A percentile compares a stretch with the other conserved stretches of the same genome.
Evolutionary conservation across 176 grass and related monocot species (phyloP).

Genomic region (Tillandsia leiboldiana): DNA sequence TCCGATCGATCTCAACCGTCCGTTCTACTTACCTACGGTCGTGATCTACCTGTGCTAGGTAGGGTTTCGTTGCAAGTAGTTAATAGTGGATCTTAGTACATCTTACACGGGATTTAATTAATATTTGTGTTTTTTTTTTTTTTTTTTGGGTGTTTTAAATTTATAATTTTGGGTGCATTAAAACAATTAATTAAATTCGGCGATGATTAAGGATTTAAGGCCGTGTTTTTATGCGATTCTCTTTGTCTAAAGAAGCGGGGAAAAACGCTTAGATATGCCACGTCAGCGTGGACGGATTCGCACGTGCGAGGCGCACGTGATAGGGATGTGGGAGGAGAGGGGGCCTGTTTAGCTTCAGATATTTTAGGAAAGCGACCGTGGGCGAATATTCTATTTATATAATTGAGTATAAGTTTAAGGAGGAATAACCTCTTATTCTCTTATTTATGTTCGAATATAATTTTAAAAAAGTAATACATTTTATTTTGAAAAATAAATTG

Average conservation of each 20-base stretch:
- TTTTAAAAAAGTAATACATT: too few relatives aligned
- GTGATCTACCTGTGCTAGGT: slow-evolving; percentile 11
- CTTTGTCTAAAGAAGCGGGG: background rate
- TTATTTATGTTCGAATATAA: too few relatives aligned
- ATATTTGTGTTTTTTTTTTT: slow-evolving; percentile 4
- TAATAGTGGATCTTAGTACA: slow-evolving; percentile 21
- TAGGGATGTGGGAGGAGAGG: slow-evolving; percentile 20
- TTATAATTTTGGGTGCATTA: background rate
- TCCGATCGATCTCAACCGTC: slow-evolving; percentile 19
- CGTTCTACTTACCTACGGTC: slow-evolving; percentile 15
- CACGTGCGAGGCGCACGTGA: slow-evolving; percentile 31
- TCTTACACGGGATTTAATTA: background rate
- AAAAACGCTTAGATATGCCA: slow-evolving; percentile 24
- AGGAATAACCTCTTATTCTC: too few relatives aligned
- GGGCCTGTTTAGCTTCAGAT: background rate
- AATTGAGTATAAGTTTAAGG: too few relatives aligned
- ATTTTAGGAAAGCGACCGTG: background rate
- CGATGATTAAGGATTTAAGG: slow-evolving; percentile 1
- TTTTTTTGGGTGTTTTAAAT: background rate
- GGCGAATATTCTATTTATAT: too few relatives aligned
- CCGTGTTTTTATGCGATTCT: background rate
- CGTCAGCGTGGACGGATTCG: slow-evolving; percentile 35
- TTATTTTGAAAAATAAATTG: too few relatives aligned
- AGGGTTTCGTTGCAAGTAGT: slow-evolving; percentile 42
- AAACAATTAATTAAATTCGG: background rate